These are phyloP conservation scores for Phoma sp. DNA, from an alignment of 2,329 filamentous ascomycete species.

Conservation along the genomic window DNA sequence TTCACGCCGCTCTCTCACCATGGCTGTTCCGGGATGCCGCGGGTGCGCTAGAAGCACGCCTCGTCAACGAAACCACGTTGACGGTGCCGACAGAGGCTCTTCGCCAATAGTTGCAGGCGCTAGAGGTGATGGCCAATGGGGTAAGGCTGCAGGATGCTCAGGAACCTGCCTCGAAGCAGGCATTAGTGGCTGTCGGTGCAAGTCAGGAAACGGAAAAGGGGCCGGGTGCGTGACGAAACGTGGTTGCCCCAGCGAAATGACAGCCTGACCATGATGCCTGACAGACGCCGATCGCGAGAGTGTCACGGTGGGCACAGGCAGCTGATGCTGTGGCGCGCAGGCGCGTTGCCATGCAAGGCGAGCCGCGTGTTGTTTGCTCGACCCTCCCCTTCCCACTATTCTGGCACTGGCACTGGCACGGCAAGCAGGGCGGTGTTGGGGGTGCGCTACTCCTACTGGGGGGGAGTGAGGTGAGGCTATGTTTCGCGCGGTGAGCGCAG, in stretches of 20 bases:
- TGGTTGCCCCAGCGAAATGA: constrained; percentile 23
- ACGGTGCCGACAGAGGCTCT: constrained; percentile 26
- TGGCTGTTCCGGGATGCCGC: constrained; percentile 36
- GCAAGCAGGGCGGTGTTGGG: neutral
- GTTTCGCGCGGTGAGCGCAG: constrained; percentile 22
- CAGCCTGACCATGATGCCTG: constrained; percentile 24
- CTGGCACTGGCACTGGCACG: neutral
- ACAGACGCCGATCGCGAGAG: constrained; percentile 7
- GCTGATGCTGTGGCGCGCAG: neutral
- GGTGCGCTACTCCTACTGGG: neutral
- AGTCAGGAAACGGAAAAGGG: constrained; percentile 25
- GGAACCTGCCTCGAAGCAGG: constrained; percentile 37
- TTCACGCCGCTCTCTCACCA: constrained; percentile 29
- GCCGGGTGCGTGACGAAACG: constrained; percentile 18
- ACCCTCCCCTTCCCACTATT: neutral
- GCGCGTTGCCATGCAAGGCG: constrained; percentile 7
- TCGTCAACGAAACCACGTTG: constrained; percentile 36
- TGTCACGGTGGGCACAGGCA: neutral
- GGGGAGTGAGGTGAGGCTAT: constrained; percentile 14
- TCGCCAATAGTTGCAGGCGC: constrained; percentile 26
- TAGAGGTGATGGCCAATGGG: constrained; percentile 27
- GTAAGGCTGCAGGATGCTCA: constrained; percentile 42
- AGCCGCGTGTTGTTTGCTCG: constrained; percentile 2
- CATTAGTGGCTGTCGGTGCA: constrained; percentile 28
- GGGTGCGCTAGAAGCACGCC: constrained; percentile 38